phyloP scores from a whole-genome alignment of 1,284 basidiomycete genomes.

The Phenoliferia sp. region DNA sequence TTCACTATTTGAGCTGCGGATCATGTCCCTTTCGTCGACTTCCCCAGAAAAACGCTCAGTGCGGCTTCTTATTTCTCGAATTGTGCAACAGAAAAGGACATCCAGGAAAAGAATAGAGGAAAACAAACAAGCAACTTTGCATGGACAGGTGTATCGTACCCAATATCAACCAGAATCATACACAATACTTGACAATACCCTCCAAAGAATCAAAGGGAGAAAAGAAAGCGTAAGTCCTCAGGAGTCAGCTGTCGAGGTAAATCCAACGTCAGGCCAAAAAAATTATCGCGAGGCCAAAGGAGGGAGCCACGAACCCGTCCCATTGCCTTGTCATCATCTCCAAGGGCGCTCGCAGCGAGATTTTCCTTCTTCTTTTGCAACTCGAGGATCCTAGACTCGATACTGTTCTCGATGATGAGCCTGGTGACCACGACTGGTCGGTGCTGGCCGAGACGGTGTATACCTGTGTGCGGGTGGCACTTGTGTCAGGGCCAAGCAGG shows the following conservation, averaged over 20 bases:
- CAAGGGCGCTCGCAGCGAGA: slow-evolving; percentile 26
- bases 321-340: slow-evolving; percentile 59
- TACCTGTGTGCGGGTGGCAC: slow-evolving; percentile 47
- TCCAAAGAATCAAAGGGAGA: slow-evolving; percentile 6
- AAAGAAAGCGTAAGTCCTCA: slow-evolving; percentile 63
- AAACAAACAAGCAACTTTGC: too few species aligned
- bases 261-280: neutral
- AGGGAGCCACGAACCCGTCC: slow-evolving; percentile 55
- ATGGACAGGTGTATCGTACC: too few species aligned
- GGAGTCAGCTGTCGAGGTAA: slow-evolving; percentile 58
- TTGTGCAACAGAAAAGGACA: too few species aligned
- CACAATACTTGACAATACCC: too few species aligned
- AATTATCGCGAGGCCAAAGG: neutral
- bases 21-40: too few species aligned
- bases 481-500: neutral
- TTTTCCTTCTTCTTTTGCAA: slow-evolving; percentile 82
- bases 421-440: slow-evolving; percentile 90
- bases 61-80: too few species aligned
- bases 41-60: too few species aligned
- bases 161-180: too few species aligned
- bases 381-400: slow-evolving; percentile 83
- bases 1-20: too few species aligned
- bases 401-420: slow-evolving; percentile 77
- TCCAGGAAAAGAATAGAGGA: too few species aligned
- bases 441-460: slow-evolving; percentile 48